Percentiles rank a stretch among this genome's conserved stretches.
phyloP scores from a whole-genome alignment of 2,329 filamentous ascomycete genomes.

The Monosporascus sp. region DNA sequence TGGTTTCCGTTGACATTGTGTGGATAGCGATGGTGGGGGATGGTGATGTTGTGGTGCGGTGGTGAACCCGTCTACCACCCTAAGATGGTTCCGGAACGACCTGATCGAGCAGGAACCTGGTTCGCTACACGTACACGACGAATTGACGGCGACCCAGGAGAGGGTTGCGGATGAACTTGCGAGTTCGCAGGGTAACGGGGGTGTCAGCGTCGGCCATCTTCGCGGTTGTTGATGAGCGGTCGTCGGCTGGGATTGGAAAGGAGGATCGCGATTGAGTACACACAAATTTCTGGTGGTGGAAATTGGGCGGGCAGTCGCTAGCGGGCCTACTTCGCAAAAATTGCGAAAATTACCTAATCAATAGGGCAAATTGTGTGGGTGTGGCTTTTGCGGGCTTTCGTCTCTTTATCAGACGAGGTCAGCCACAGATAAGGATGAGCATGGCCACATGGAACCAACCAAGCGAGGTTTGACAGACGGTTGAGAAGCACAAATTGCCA shows the following conservation, averaged over 20 bases:
- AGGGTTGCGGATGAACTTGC: slow-evolving; percentile 99
- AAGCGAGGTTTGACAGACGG: background rate
- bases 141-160: slow-evolving; percentile 99
- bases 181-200: slow-evolving; percentile 84
- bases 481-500: background rate
- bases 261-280: background rate
- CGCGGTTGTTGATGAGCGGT: slow-evolving; percentile 33
- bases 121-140: slow-evolving; percentile 77
- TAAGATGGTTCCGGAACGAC: slow-evolving; percentile 4
- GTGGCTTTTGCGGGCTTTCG: background rate
- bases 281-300: background rate
- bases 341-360: background rate
- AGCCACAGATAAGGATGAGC: background rate
- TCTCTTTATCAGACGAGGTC: background rate
- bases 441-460: background rate
- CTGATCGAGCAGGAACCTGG: slow-evolving; percentile 13
- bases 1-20: too few relatives aligned
- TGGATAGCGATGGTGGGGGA: background rate
- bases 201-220: slow-evolving; percentile 84
- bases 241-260: background rate
- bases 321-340: background rate
- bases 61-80: background rate
- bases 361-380: background rate
- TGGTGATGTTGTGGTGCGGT: background rate
- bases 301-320: background rate